A percentile compares a stretch with the other conserved stretches of the same genome.
Evolutionary conservation across 176 grass and related monocot genomes (phyloP).

Genomic region (Avena sativa): DNA sequence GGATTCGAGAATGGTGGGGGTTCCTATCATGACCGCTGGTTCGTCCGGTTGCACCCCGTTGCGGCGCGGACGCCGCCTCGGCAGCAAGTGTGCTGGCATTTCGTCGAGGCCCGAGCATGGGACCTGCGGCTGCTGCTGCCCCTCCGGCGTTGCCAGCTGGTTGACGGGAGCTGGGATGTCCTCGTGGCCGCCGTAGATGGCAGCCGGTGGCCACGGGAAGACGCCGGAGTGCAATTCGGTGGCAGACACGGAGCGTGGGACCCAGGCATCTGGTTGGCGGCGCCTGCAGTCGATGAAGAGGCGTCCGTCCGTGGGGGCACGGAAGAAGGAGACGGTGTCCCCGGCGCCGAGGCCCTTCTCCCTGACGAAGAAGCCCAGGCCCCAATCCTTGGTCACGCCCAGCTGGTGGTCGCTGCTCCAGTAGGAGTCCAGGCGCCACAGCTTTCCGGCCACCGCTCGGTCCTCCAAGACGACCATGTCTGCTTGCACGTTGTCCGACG

Average conservation of each 20-base stretch:
- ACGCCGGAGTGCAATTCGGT: neutral
- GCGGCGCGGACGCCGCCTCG: neutral
- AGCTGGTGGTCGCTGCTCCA: constrained; percentile 55
- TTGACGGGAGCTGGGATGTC: neutral
- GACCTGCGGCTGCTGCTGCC: neutral
- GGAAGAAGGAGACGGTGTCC: constrained; percentile 66
- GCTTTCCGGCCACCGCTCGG: constrained; percentile 53
- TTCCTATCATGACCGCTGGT: neutral
- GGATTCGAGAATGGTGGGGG: constrained; percentile 52
- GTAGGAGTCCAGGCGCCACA: constrained; percentile 62
- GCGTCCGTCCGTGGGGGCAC: constrained; percentile 37
- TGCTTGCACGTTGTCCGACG: constrained; percentile 40
- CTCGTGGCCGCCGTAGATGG: neutral
- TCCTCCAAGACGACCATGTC: constrained; percentile 54
- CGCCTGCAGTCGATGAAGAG: constrained; percentile 63
- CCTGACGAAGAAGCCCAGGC: constrained; percentile 60
- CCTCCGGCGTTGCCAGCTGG: neutral
- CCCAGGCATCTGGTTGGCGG: constrained; percentile 28
- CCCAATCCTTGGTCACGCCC: constrained; percentile 68
- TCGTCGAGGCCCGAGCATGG: neutral
- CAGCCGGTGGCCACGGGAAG: neutral
- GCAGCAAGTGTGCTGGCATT: neutral
- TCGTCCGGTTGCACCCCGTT: constrained; percentile 8
- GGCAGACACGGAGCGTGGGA: neutral
- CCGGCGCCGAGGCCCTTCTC: constrained; percentile 66